These are phyloP conservation scores for Pouteria glomerata DNA, from an alignment of 148 eudicot species.

Conservation along the genomic window DNA sequence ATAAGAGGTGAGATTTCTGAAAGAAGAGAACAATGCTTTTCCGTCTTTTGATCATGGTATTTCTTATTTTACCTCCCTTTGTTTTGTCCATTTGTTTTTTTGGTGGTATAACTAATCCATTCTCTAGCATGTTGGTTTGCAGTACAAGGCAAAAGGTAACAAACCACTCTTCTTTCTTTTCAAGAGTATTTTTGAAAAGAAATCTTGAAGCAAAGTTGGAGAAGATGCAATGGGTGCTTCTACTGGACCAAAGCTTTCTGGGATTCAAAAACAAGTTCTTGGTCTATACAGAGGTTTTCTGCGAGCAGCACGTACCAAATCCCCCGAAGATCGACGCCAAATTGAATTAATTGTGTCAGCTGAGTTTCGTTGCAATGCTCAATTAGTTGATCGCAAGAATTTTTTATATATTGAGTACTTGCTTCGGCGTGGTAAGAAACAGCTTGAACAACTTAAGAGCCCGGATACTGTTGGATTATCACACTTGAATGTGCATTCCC, in stretches of 20 bases:
- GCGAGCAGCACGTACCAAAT: constrained; percentile 63
- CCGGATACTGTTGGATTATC: constrained; percentile 54
- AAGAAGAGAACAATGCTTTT: no score
- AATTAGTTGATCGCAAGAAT: constrained; percentile 60
- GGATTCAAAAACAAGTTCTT: constrained; percentile 73
- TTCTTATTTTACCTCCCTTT: no score
- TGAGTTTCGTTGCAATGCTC: no score
- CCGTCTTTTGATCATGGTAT: no score
- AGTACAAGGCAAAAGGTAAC: not conserved
- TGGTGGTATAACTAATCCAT: no score
- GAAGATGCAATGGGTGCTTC: constrained; percentile 28
- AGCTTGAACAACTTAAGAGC: no score
- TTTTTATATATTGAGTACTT: no score
- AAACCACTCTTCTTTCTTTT: not conserved
- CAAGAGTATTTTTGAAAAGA: no score
- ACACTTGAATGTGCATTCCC: constrained; percentile 31
- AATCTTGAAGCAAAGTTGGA: not conserved
- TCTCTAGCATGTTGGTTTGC: not conserved
- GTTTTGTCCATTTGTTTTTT: no score
- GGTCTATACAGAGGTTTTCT: constrained; percentile 63
- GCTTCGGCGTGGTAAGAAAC: constrained; percentile 68
- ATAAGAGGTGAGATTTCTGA: no score
- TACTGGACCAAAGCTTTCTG: constrained; percentile 48
- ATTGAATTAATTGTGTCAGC: no score
- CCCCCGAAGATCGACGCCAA: constrained; percentile 57